Evolutionary conservation across 805 yeast genomes (phyloP).

Genomic region (Zygoascus ofunaensis): DNA sequence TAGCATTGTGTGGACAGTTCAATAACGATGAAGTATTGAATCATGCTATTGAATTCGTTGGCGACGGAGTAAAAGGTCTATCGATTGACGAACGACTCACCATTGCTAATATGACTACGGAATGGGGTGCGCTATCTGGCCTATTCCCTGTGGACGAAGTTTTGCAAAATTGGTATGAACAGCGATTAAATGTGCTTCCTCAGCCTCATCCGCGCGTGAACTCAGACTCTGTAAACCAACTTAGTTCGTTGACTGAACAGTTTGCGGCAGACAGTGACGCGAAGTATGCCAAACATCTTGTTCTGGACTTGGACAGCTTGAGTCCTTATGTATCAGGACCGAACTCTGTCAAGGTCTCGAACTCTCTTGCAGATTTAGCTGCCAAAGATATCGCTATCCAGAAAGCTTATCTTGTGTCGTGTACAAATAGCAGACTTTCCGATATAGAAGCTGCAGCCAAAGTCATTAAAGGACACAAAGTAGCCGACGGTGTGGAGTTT

Average conservation of each 20-base stretch:
- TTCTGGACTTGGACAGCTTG: conserved; percentile 67
- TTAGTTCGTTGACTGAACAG: conserved; percentile 31
- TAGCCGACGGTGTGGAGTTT: conserved; percentile 86
- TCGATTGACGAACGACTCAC: conserved; percentile 81
- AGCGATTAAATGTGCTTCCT: conserved; percentile 48
- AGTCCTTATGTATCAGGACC: conserved; percentile 94
- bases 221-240: conserved; percentile 42
- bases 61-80: conserved; percentile 61
- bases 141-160: conserved; percentile 90
- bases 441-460: conserved; percentile 94
- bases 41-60: conserved; percentile 90
- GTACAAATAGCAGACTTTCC: conserved; percentile 89
- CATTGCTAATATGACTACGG: conserved; percentile 94
- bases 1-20: conserved; percentile 86
- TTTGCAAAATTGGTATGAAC: conserved; percentile 66
- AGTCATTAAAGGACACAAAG: conserved; percentile 69
- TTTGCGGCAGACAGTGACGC: conserved; percentile 64
- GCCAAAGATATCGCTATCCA: conserved; percentile 65
- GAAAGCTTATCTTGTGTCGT: conserved; percentile 95
- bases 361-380: conserved; percentile 65
- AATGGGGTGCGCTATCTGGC: conserved; percentile 98
- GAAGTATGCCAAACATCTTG: conserved; percentile 77
- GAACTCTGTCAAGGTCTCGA: conserved; percentile 88
- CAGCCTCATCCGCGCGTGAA: conserved; percentile 82
- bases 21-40: conserved; percentile 87